Evolutionary conservation across 441 rosid species (phyloP), one percentile per base, ranked within the genome.

Genomic region (Raphanus hybrid): DNA sequence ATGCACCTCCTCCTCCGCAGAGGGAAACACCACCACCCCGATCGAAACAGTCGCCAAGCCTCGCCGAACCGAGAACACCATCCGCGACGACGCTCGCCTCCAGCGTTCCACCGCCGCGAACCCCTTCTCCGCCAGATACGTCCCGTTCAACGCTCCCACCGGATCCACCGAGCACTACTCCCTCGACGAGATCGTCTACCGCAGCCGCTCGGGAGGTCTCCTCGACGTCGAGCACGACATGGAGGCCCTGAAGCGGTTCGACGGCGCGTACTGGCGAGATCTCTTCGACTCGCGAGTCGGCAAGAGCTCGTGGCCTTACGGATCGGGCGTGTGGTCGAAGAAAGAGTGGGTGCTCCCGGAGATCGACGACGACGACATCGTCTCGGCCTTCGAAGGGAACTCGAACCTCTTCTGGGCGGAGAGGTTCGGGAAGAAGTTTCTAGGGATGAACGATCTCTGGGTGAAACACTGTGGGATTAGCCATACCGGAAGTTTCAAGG

Each of bases 381-480:
- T 88, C 66, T 86, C 89, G 3, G 94, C 94, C 12, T 90, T 90
- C 37, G 91, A 88, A 78, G 92, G 94, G 6, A 90, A 90, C 62
- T 88, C 94, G 9, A 90, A 90, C 63, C 81, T 90, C 69, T 88
- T 88, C 70, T 88, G 92, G 94, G 92, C 94, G 0, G 94, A 90
- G 87, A 84, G 87, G 15, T 90, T 81, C 43, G 92, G 94, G 23
- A 87, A 88, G 69, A 71, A 80, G 78, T 87, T 85, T 50, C 43
- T 87, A 11, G 89, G 87, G 8, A 88, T 90, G 94, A 86, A 85
- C 59, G 92, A 90, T 80, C 75, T 90, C 64, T 90, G 94, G 94
- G 94, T 90, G 10, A 90, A 90, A 75, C 94, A 90, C 69, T 90
- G 94, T 20, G 94, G 94, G 50, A 90, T 88, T 66, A 85, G 89